phyloP scores from a whole-genome alignment of 306 rosid species.

The Hylodesmum podocarpum region DNA sequence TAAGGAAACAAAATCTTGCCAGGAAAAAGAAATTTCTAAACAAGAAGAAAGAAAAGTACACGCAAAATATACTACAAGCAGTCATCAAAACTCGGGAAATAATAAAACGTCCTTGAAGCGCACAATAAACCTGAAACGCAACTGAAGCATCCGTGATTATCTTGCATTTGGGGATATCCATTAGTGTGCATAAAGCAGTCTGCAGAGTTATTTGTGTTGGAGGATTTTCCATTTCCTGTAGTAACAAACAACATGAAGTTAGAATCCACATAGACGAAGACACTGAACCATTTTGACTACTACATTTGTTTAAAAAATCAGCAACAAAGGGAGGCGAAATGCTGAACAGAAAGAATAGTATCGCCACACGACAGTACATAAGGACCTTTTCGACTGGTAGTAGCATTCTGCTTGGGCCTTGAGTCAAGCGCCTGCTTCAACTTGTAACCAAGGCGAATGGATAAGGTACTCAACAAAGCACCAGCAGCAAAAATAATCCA shows the following conservation, averaged over 20 bases:
- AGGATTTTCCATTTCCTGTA: conserved; percentile 64
- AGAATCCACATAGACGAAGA: conserved; percentile 21
- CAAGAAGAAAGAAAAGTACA: conserved; percentile 5
- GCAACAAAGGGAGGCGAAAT: background rate
- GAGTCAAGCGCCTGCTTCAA: conserved; percentile 79
- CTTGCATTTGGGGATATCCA: conserved; percentile 59
- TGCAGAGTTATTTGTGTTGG: conserved; percentile 52
- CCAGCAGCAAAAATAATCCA: conserved; percentile 95
- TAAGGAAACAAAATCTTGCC: background rate
- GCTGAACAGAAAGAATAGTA: background rate
- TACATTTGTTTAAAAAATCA: background rate
- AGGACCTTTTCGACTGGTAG: conserved; percentile 39
- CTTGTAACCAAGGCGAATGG: conserved; percentile 86
- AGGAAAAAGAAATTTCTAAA: background rate
- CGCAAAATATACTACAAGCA: background rate
- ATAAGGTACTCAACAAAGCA: conserved; percentile 80
- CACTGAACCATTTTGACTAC: conserved; percentile 9
- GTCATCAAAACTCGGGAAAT: conserved; percentile 8
- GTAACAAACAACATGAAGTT: background rate
- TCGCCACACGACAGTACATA: background rate
- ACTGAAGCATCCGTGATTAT: conserved; percentile 59
- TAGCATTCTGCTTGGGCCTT: conserved; percentile 57
- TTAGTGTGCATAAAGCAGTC: conserved; percentile 58
- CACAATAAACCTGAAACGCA: conserved; percentile 65
- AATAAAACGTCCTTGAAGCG: conserved; percentile 9